Evolutionary conservation across 176 grass and related monocot species (phyloP).

Genomic region (Dendrocalamus sinicus): DNA sequence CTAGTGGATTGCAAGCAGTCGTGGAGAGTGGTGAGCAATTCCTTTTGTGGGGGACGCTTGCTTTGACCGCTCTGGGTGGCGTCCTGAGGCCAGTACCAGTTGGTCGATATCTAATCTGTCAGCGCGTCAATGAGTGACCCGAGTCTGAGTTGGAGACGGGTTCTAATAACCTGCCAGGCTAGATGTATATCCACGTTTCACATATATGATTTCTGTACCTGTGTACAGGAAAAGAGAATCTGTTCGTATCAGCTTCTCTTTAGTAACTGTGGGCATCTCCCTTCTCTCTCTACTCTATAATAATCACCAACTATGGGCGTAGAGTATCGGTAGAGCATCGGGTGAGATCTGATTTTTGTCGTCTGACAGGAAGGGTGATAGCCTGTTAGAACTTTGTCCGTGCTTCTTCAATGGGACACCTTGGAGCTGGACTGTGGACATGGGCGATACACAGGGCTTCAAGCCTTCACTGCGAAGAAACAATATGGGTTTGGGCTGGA

Average conservation of each 20-base stretch:
- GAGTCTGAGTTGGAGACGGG: constrained; percentile 3
- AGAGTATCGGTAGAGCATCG: no score
- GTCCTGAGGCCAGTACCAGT: constrained; percentile 6
- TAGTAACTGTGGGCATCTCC: no score
- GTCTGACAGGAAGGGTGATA: no score
- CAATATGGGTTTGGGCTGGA: no score
- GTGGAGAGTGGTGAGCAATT: neutral
- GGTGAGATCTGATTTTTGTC: no score
- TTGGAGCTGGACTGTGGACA: neutral
- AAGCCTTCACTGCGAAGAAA: no score
- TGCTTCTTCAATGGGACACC: neutral
- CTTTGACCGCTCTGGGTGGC: neutral
- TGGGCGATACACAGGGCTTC: neutral
- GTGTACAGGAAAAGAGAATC: neutral
- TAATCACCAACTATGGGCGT: no score
- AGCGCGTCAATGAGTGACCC: constrained; percentile 18
- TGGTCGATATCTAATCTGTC: neutral
- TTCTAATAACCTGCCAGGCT: neutral
- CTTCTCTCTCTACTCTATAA: no score
- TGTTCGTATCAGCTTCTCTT: no score
- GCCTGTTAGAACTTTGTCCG: neutral
- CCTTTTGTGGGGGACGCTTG: neutral
- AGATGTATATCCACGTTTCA: neutral
- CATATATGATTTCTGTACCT: neutral
- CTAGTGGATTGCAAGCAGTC: constrained; percentile 9